A percentile compares a stretch with the other conserved stretches of the same genome.
Evolutionary conservation across 1,139 yeast genomes (phyloP).

Genomic region (Lodderomyces oxycetoniae): DNA sequence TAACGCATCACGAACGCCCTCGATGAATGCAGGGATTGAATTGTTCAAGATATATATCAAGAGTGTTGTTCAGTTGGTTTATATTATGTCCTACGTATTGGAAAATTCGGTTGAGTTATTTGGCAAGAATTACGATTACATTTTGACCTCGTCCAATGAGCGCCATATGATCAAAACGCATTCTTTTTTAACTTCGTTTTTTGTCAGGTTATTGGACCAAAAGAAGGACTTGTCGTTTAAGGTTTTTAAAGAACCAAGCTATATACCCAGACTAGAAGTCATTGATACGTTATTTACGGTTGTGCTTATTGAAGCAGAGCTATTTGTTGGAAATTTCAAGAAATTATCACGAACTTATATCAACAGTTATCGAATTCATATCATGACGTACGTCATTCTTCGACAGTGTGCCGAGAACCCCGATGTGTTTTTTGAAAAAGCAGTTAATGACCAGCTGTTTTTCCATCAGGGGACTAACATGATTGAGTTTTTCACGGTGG

Average conservation of each 20-base stretch:
- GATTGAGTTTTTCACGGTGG: constrained; percentile 35
- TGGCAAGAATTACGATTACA: constrained; percentile 39
- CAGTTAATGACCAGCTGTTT: constrained; percentile 25
- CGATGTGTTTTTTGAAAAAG: constrained; percentile 32
- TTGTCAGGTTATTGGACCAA: constrained; percentile 39
- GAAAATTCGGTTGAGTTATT: constrained; percentile 43
- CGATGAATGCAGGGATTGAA: constrained; percentile 42
- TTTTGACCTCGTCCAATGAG: constrained; percentile 38
- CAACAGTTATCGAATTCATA: constrained; percentile 40
- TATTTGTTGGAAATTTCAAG: constrained; percentile 43
- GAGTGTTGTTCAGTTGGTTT: constrained; percentile 42
- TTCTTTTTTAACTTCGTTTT: constrained; percentile 37
- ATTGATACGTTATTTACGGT: constrained; percentile 33
- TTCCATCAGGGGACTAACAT: constrained; percentile 39
- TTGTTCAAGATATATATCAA: constrained; percentile 41
- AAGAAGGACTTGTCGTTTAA: constrained; percentile 31
- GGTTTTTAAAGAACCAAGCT: constrained; percentile 19
- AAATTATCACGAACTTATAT: constrained; percentile 36
- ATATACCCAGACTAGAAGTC: constrained; percentile 28
- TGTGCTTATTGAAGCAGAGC: constrained; percentile 38
- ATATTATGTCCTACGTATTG: constrained; percentile 42
- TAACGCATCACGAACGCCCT: constrained; percentile 24
- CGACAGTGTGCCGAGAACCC: constrained; percentile 44
- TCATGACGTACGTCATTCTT: constrained; percentile 40
- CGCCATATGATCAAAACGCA: constrained; percentile 43